A percentile compares a stretch with the other conserved stretches of the same genome.
Conservation (phyloP, 768 basidiomycete species). For the Boletus tomentosulus region DNA sequence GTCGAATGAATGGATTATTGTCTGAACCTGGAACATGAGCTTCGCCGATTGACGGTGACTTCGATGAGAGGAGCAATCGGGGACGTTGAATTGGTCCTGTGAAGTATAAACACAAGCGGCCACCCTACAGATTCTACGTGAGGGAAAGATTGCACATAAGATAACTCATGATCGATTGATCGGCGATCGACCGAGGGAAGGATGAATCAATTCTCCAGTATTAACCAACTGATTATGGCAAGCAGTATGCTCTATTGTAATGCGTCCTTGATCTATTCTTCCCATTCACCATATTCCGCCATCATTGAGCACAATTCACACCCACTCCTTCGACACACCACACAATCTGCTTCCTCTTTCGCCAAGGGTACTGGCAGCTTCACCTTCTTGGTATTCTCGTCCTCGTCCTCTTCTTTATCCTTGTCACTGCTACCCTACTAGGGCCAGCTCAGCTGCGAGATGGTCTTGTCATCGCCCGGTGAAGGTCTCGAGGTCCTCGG, state of each 20-base stretch:
- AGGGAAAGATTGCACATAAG: not conserved
- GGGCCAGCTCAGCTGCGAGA: slow-evolving; percentile 14
- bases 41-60: no score
- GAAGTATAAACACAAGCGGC: no score
- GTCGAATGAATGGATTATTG: not conserved
- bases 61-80: no score
- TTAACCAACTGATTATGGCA: not conserved
- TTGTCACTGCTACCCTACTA: slow-evolving; percentile 32
- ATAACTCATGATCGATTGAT: not conserved
- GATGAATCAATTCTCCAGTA: not conserved
- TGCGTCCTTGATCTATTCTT: slow-evolving; percentile 1
- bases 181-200: not conserved
- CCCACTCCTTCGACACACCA: slow-evolving; percentile 42
- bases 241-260: not conserved
- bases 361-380: slow-evolving; percentile 42
- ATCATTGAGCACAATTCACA: not conserved
- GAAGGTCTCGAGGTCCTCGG: slow-evolving; percentile 41
- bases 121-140: no score
- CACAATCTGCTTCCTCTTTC: slow-evolving; percentile 58
- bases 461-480: slow-evolving; percentile 3
- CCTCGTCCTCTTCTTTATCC: slow-evolving; percentile 21
- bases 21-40: no score
- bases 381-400: slow-evolving; percentile 15
- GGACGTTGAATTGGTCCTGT: no score
- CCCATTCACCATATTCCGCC: slow-evolving; percentile 51